phyloP scores from a whole-genome alignment of 192 early-diverging fungal genomes.

The Podila minutissima region DNA sequence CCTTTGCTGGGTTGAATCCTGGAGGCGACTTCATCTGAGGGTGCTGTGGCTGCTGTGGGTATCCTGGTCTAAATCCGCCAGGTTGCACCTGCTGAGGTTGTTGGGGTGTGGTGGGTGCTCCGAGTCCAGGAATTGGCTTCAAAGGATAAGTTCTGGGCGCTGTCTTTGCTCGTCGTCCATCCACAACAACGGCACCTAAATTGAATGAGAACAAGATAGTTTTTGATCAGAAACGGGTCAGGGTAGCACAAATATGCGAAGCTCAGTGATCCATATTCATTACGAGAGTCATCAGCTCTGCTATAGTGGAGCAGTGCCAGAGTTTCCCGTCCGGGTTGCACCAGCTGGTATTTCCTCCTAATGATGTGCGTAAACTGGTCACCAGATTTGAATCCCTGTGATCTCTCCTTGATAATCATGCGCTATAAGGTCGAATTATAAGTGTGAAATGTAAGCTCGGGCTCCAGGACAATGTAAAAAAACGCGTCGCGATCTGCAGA shows the following conservation, averaged over 20 bases:
- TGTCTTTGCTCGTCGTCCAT: conserved; percentile 42
- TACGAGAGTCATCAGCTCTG: conserved; percentile 39
- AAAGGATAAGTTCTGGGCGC: conserved; percentile 35
- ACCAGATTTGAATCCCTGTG: conserved; percentile 41
- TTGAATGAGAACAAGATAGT: background rate
- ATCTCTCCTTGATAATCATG: conserved; percentile 46
- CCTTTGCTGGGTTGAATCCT: conserved; percentile 20
- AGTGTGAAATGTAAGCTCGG: background rate
- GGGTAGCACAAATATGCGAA: no score
- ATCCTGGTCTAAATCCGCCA: background rate
- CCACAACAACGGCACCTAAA: conserved; percentile 39
- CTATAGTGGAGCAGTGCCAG: conserved; percentile 49
- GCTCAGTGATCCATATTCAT: conserved; percentile 3
- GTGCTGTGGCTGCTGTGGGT: conserved; percentile 11
- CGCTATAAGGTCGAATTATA: conserved; percentile 19
- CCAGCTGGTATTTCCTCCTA: conserved; percentile 43
- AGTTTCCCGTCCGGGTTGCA: conserved; percentile 39
- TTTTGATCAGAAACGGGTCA: background rate
- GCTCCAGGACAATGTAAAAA: background rate
- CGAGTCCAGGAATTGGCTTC: conserved; percentile 26
- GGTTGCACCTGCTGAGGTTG: conserved; percentile 7
- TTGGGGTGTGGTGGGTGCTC: background rate
- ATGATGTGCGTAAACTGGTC: conserved; percentile 49
- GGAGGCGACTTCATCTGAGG: conserved; percentile 17
- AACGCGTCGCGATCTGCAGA: background rate